Conservation (phyloP, 345 rosid species). For the Melaleuca alternifolia region DNA sequence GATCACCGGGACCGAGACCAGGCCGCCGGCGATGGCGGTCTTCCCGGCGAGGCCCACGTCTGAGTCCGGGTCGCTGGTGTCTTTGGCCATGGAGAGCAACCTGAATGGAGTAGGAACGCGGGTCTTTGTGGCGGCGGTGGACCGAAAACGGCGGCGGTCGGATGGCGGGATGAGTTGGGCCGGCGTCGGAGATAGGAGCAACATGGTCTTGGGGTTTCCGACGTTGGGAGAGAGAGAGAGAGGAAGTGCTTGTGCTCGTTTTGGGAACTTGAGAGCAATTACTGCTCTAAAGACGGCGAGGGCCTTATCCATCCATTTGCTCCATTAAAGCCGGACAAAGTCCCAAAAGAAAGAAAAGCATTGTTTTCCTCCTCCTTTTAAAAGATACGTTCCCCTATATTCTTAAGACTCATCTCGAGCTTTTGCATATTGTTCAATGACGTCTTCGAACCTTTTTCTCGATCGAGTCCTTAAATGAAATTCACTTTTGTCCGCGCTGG, state of each 20-base stretch:
- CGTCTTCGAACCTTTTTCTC: too few relatives aligned
- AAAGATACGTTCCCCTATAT: too few relatives aligned
- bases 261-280: not conserved
- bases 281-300: not conserved
- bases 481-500: too few relatives aligned
- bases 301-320: not conserved
- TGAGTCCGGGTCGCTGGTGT: slow-evolving; percentile 26
- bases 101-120: not conserved
- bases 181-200: not conserved
- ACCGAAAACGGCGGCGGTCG: not conserved
- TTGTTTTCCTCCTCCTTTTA: too few relatives aligned
- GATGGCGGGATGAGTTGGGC: not conserved
- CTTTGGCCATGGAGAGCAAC: slow-evolving; percentile 46
- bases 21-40: slow-evolving; percentile 52
- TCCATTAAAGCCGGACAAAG: not conserved
- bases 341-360: too few relatives aligned
- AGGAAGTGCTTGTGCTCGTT: not conserved
- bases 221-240: not conserved
- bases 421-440: too few relatives aligned
- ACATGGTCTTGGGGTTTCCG: not conserved
- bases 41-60: slow-evolving; percentile 21
- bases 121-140: not conserved
- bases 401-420: too few relatives aligned
- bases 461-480: too few relatives aligned
- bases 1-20: slow-evolving; percentile 64